A percentile compares a stretch with the other conserved stretches of the same genome.
Conservation (phyloP, 192 early-diverging fungal genomes). For the Gaertneriomyces semiglobifer region DNA sequence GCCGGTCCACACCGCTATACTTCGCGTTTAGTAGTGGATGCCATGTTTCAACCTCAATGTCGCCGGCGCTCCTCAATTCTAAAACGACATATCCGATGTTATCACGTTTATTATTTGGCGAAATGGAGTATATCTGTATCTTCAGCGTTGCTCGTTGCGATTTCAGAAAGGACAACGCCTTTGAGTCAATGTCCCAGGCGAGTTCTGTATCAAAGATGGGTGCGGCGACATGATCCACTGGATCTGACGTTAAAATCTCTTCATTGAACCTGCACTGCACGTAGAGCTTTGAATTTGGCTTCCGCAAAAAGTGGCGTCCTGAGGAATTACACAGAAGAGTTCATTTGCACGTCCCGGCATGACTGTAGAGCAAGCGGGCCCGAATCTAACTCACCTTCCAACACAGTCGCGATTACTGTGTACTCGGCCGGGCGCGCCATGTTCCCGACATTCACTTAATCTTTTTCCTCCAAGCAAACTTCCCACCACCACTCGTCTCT, state of each 20-base stretch:
- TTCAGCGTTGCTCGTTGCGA: conserved; percentile 51
- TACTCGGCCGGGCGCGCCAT: conserved; percentile 31
- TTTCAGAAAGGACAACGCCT: conserved; percentile 39
- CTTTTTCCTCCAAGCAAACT: too few species aligned
- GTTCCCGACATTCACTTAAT: too few species aligned
- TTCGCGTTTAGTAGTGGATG: conserved; percentile 46
- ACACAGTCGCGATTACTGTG: conserved; percentile 44
- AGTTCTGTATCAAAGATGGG: conserved; percentile 62
- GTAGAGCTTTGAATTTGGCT: conserved; percentile 39
- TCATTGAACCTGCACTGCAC: conserved; percentile 62
- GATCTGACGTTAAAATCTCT: conserved; percentile 58
- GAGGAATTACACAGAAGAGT: neutral
- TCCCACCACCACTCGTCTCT: too few species aligned
- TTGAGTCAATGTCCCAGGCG: conserved; percentile 50
- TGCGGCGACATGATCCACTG: conserved; percentile 35
- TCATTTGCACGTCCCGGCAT: neutral
- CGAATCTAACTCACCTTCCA: conserved; percentile 32
- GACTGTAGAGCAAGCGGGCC: neutral
- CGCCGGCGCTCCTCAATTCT: conserved; percentile 48
- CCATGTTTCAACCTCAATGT: conserved; percentile 28
- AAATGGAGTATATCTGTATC: conserved; percentile 42
- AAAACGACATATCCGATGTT: conserved; percentile 55
- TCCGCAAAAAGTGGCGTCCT: conserved; percentile 35
- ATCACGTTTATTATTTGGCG: conserved; percentile 28
- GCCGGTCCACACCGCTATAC: conserved; percentile 35